Base-by-base conservation (phyloP, 768 basidiomycete species). In the Baorangia bicolor region DNA sequence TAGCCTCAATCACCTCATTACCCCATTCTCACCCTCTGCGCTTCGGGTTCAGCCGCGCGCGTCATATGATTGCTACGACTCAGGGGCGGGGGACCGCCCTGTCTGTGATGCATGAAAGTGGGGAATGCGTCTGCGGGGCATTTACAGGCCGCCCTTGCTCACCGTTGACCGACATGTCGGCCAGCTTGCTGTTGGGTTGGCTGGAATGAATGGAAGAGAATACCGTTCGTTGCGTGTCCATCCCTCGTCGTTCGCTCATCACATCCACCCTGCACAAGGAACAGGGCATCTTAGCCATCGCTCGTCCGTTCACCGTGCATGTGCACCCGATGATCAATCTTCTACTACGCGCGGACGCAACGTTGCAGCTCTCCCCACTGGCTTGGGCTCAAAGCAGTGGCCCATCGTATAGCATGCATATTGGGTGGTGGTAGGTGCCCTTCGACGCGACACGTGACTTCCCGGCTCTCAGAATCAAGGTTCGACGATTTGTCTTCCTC, bases 251-350 rank as follows among this genome's bases (percentile, higher is more conserved):
- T 54, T 62, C 54, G 46, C 42, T 61, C 56, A 39, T 58, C 57
- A 59, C 58, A 51, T 28, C 25, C 25, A 58, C 63, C 56, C 56
- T 62, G 59, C 52, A 47, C 39, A 58, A 55, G 59, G 53, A 57
- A 47, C 43, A 28, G 23, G 51, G 31, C 44, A 27, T 56, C 23
- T n/a, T n/a, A 51, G 34, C 43, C 40, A 54, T 51, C 48, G 52
- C 51, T 40, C 44, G 44, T 57, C 62, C 59, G 54, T 55, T 21
- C 39, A 58, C 52, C 53, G 25, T 28, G 49, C 54, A 54, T 57
- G 44, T 48, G 21, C 42, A 48, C 53, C 64, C 63, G 64, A 64
- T 64, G 42, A 64, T 66, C 64, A 64, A 64, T 64, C 64, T 66
- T 66, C 64, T 55, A 40, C 51, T 40, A 39, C 55, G 64, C 58